Evolutionary conservation across 805 yeast species (phyloP), one percentile per base, ranked within the genome.

Genomic region (Nakazawaea ambrosiae): DNA sequence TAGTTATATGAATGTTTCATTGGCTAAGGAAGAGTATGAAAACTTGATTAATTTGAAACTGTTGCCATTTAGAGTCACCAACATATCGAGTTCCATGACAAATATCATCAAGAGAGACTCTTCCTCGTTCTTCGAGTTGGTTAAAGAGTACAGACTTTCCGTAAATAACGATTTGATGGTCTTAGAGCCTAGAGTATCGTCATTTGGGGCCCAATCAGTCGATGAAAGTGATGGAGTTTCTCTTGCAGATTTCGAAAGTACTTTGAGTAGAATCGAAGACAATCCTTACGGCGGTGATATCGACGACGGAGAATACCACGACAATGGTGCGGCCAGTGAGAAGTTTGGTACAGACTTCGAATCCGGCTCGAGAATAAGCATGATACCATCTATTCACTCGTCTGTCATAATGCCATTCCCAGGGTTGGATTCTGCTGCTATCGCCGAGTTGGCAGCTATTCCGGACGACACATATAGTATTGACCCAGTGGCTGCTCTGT

Each of bases 371-470:
- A 31, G 42, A 15, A 36, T 48, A 10, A 42, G 45, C 29, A 52
- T 57, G 54, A 49, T 59, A 15, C 49, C 60, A 4, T 56, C 65
- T 3, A 50, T 51, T 5, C 34, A 40, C 38, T 33, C 55, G 41
- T 58, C 65, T 9, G 48, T 54, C 24, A 45, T 60, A 20, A 49
- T 63, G 39, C 61, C 70, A 16, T 66, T 61, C 41, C 70, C 70
- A 14, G 78, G 77, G 11, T 61, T 70, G 35, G 63, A 73, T 22
- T 58, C 66, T n/a, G 72, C 69, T 4, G 81, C 78, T 2, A 77
- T 83, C 32, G 82, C 81, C 29, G 86, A 80, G 49, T 67, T 88
- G 33, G 94, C 94, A 1, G 82, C 83, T 5, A 76, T 89, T 35
- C 90, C 96, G 0, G 96, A 90, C 54, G 88, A 81, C 33, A 68